phyloP scores from a whole-genome alignment of 306 rosid species.

The Lupinus albus region DNA sequence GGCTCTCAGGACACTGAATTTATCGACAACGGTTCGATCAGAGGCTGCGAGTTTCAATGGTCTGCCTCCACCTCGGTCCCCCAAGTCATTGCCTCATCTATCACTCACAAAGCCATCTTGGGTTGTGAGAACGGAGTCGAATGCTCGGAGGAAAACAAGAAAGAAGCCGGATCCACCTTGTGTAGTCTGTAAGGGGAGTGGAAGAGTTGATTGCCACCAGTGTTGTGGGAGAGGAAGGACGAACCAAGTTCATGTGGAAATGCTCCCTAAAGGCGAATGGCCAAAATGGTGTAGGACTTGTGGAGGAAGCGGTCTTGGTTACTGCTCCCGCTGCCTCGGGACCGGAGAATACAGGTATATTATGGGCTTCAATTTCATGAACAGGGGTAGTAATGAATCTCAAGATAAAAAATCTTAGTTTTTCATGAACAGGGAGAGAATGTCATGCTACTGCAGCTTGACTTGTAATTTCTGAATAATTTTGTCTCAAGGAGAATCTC shows the following conservation, averaged over 20 bases:
- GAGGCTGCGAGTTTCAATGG: constrained; percentile 60
- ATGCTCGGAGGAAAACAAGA: constrained; percentile 65
- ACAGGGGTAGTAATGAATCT: constrained; percentile 45
- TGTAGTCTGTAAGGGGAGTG: constrained; percentile 71
- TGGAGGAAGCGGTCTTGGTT: constrained; percentile 81
- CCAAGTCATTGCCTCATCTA: constrained; percentile 51
- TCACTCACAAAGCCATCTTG: constrained; percentile 71
- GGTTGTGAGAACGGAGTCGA: constrained; percentile 82
- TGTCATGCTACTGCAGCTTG: constrained; percentile 11
- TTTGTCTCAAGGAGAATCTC: constrained; percentile 25
- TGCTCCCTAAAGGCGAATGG: constrained; percentile 97
- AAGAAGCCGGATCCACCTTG: constrained; percentile 83
- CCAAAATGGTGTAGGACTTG: constrained; percentile 91
- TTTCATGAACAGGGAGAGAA: constrained; percentile 41
- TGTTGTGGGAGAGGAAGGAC: constrained; percentile 87
- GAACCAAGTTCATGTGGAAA: constrained; percentile 57
- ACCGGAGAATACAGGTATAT: constrained; percentile 83
- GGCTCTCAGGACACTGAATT: constrained; percentile 44
- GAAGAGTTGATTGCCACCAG: constrained; percentile 69
- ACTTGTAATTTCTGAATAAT: constrained; percentile 36
- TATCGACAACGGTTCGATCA: constrained; percentile 40
- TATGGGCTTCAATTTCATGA: constrained; percentile 87
- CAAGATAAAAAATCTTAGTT: constrained; percentile 38
- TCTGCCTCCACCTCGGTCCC: constrained; percentile 49
- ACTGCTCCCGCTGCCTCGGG: constrained; percentile 89